A percentile compares a stretch with the other conserved stretches of the same genome.
phyloP scores from a whole-genome alignment of 129 eudicot genomes.

The Ambrosia artemisiifolia region DNA sequence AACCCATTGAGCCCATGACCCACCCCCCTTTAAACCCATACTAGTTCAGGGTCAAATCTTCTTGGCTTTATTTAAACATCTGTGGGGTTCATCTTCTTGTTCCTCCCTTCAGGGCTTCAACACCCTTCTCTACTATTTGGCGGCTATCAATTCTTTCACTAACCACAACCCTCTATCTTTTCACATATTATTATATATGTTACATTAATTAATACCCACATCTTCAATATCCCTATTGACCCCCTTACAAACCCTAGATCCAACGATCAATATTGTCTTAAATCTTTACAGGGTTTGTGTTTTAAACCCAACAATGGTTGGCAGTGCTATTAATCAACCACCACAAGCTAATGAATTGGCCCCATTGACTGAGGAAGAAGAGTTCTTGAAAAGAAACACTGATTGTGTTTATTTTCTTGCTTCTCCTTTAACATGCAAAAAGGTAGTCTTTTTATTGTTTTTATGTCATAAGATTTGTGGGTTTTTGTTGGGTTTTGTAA shows the following conservation, averaged over 20 bases:
- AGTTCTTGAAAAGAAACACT: slow-evolving; percentile 72
- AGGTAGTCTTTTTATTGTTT: slow-evolving; percentile 32
- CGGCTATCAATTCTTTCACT: too few species aligned
- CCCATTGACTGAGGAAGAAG: slow-evolving; percentile 45
- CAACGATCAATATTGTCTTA: not conserved
- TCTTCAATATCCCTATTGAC: slow-evolving; percentile 10
- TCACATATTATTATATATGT: too few species aligned
- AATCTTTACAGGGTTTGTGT: too few species aligned
- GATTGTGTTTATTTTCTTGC: slow-evolving; percentile 97
- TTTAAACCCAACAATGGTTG: slow-evolving; percentile 19
- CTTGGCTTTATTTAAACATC: too few species aligned
- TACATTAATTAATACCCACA: not conserved
- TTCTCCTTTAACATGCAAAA: slow-evolving; percentile 95
- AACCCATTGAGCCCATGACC: too few species aligned
- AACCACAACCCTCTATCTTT: too few species aligned
- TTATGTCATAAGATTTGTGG: not conserved
- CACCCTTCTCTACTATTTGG: too few species aligned
- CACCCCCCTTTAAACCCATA: too few species aligned
- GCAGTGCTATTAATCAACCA: slow-evolving; percentile 29
- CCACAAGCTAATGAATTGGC: slow-evolving; percentile 6
- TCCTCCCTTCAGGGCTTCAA: too few species aligned
- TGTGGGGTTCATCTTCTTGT: too few species aligned
- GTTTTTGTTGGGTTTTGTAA: not conserved
- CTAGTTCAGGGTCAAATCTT: too few species aligned
- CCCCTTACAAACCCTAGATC: slow-evolving; percentile 46